Base-by-base conservation (phyloP, 176 grass and related monocot genomes). In the Oryza glumipatula region DNA sequence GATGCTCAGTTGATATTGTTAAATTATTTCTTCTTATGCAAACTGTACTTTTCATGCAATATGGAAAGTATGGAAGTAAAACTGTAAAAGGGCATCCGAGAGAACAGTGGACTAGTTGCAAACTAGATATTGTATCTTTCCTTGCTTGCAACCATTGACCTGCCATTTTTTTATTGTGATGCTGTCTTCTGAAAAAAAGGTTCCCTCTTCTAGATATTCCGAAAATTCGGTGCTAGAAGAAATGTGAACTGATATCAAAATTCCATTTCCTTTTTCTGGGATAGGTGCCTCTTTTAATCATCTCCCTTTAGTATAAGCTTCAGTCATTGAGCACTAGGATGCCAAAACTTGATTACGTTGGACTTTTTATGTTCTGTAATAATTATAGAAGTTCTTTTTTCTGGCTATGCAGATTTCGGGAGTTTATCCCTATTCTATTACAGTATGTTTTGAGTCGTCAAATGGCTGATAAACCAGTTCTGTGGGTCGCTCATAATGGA, bases 401-500 rank as follows among this genome's bases (percentile, higher is more conserved):
- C 70, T 68, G 78, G 43, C 60, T 77, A 72, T 73, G 73, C 88
- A 98, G 95, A 90, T 91, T 93, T 77, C 77, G 82, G 69, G 85
- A 95, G 33, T 63, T 90, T 72, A 76, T 95, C 70, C 89, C 87
- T 30, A 74, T 86, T 60, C 81, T 98, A 79, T 46, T 94, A 49
- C 70, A 92, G 82, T 96, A 87, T 79, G 93, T 98, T 70, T 66
- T 46, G 45, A 98, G 91, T 77, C 93, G 93, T 73, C 91, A 90
- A 80, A 88, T 76, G 80, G 66, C 33, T 14, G 88, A 88, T 60
- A 96, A 90, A 86, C 96, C 89, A 52, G 81, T 98, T 80, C 6
- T 98, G 12, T 92, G 89, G 93, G 83, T 98, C 71, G 91, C 91
- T 71, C 96, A 98, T 70, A 94, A 95, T 69, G 93, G 86, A 17